These are phyloP conservation scores for Knoxdaviesia capensis DNA, from an alignment of 2,329 filamentous ascomycete genomes.

Conservation along the genomic window DNA sequence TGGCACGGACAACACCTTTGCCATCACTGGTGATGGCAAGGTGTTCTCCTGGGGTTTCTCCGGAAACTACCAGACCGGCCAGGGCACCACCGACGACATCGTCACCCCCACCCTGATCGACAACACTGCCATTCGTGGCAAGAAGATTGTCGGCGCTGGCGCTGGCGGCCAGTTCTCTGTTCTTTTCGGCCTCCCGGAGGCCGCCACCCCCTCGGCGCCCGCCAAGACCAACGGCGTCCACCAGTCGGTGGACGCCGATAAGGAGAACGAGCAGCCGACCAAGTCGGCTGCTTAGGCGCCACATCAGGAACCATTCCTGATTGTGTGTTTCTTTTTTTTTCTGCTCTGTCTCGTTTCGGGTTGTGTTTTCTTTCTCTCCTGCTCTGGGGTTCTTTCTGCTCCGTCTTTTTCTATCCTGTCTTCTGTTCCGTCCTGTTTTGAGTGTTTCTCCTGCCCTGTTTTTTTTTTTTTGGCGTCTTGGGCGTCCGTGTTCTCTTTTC, in stretches of 20 bases:
- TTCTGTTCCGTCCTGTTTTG: not conserved
- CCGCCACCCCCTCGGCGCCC: constrained; percentile 6
- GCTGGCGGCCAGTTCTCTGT: constrained; percentile 74
- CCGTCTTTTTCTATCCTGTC: constrained; percentile 7
- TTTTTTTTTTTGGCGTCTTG: constrained; percentile 1
- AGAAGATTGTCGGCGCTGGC: constrained; percentile 58
- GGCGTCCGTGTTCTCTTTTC: no score
- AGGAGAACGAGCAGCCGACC: constrained; percentile 1
- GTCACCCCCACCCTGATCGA: constrained; percentile 38
- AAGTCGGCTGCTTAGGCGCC: constrained; percentile 1
- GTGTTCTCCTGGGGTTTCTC: constrained; percentile 70
- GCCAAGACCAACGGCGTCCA: constrained; percentile 12
- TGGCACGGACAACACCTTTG: constrained; percentile 56
- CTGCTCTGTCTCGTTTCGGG: not conserved
- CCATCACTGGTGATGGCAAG: constrained; percentile 47
- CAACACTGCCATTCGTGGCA: constrained; percentile 61
- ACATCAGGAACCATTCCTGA: not conserved
- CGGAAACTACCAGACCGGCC: constrained; percentile 60
- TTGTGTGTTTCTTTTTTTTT: not conserved
- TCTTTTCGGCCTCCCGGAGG: constrained; percentile 24
- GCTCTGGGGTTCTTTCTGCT: not conserved
- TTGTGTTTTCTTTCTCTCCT: not conserved
- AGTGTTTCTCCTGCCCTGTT: not conserved
- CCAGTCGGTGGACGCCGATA: constrained; percentile 2
- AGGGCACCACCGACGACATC: constrained; percentile 47